These are phyloP conservation scores for Yamadazyma endophytica DNA, from an alignment of 805 yeast species.

Conservation along the genomic window DNA sequence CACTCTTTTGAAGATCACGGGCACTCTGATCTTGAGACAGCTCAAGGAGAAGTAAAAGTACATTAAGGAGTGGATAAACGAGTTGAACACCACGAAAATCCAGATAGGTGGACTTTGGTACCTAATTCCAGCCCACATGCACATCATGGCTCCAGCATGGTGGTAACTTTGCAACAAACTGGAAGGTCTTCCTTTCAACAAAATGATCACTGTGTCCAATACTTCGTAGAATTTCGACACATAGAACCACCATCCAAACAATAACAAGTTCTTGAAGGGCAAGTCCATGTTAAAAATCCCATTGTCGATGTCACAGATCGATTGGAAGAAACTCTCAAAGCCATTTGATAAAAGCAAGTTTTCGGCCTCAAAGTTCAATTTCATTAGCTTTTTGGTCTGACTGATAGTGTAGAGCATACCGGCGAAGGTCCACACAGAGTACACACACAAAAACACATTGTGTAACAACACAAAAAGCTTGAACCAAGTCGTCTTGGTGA, in stretches of 20 bases:
- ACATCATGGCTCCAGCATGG: slow-evolving; percentile 76
- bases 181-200: slow-evolving; percentile 64
- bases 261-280: slow-evolving; percentile 37
- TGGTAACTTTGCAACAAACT: slow-evolving; percentile 69
- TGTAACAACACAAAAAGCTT: slow-evolving; percentile 55
- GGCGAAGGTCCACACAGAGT: slow-evolving; percentile 65
- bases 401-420: slow-evolving; percentile 58
- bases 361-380: slow-evolving; percentile 9
- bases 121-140: slow-evolving; percentile 77
- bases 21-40: slow-evolving; percentile 56
- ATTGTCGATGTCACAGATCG: slow-evolving; percentile 55
- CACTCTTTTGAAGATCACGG: slow-evolving; percentile 50
- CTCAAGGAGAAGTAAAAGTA: slow-evolving; percentile 64
- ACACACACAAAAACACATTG: slow-evolving; percentile 57
- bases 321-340: slow-evolving; percentile 51
- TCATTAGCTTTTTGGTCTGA: slow-evolving; percentile 27
- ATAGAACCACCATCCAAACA: slow-evolving; percentile 65
- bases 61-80: slow-evolving; percentile 75
- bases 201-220: slow-evolving; percentile 61
- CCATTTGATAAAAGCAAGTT: slow-evolving; percentile 15
- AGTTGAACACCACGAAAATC: slow-evolving; percentile 76
- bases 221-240: slow-evolving; percentile 70
- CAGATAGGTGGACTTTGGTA: slow-evolving; percentile 72
- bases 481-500: slow-evolving; percentile 45
- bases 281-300: slow-evolving; percentile 47